Conservation (phyloP, 1,284 basidiomycete species). For the Cerioporus squamosus region DNA sequence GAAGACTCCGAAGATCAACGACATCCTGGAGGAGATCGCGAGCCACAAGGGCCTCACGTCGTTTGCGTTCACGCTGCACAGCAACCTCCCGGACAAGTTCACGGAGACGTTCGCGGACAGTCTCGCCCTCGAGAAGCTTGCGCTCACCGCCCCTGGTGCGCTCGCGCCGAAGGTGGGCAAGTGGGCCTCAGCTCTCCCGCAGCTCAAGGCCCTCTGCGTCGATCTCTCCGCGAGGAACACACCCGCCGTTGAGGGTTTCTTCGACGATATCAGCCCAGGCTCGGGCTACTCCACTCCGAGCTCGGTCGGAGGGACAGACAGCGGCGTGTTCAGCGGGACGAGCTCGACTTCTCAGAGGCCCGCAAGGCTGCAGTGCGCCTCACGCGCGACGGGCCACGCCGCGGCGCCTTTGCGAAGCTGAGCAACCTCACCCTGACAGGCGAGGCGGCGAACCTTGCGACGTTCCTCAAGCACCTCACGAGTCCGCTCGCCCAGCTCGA, state of each 20-base stretch:
- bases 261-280: conserved; percentile 63
- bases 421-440: conserved; percentile 68
- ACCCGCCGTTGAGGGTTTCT: conserved; percentile 76
- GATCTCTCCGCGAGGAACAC: conserved; percentile 70
- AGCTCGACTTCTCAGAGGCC: conserved; percentile 71
- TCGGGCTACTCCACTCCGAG: conserved; percentile 72
- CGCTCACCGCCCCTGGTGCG: conserved; percentile 72
- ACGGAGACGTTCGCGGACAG: conserved; percentile 65
- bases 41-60: conserved; percentile 61
- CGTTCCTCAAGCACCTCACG: conserved; percentile 70
- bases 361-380: conserved; percentile 67
- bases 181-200: conserved; percentile 65
- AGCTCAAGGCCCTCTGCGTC: conserved; percentile 64
- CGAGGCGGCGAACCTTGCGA: conserved; percentile 65
- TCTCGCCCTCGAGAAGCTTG: conserved; percentile 59
- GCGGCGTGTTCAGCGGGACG: conserved; percentile 77
- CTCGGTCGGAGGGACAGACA: conserved; percentile 67
- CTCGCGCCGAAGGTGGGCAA: conserved; percentile 67
- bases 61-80: conserved; percentile 70
- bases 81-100: conserved; percentile 69
- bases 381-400: conserved; percentile 50
- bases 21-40: conserved; percentile 66
- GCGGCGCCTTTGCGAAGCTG: conserved; percentile 57
- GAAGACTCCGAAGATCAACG: conserved; percentile 57
- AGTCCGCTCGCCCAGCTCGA: conserved; percentile 65